Base-by-base conservation (phyloP, 306 rosid genomes). In the Fragaria iinumae region DNA sequence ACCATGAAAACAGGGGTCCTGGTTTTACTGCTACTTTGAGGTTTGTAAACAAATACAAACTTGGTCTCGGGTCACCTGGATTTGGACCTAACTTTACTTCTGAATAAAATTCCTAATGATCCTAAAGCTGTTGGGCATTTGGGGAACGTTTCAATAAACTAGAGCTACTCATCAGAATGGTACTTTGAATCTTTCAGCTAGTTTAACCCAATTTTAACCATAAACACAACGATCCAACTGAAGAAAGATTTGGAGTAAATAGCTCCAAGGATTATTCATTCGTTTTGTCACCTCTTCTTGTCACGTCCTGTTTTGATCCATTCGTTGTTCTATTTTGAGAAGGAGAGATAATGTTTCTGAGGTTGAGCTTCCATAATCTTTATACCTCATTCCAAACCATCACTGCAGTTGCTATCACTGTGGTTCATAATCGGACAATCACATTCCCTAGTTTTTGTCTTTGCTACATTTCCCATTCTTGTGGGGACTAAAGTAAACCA, bases 321-420 rank as follows among this genome's bases (percentile, higher is more conserved):
- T 52, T 52, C 27, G 3, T 39, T 55, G 25, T 21, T 21, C 50
- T 55, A 25, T 9, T 18, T 11, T 32, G 69, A 5, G 38, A 53
- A 39, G 48, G 86, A 50, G 41, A 79, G 96, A 91, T 89, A 85
- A 85, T 83, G 81, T 86, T 82, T 87, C 29, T 89, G 86, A 74
- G 97, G 97, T 76, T 50, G 88, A 85, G 90, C 80, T 78, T 81
- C 23, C 6, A 66, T 43, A 79, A 41, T 80, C 49, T 18, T 70
- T 71, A 8, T 78, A 80, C 75, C 57, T 68, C 52, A 47, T 74
- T 36, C 25, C 56, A 65, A 56, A 43, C 4, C 14, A 39, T 18
- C 11, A 48, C 56, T 34, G 76, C 36, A 39, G 20, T 38, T 69
- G 36, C 56, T 77, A 84, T 73, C 87, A 76, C 72, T 17, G 70